phyloP scores from a whole-genome alignment of 768 basidiomycete genomes.

The Kwoniella shandongensis region DNA sequence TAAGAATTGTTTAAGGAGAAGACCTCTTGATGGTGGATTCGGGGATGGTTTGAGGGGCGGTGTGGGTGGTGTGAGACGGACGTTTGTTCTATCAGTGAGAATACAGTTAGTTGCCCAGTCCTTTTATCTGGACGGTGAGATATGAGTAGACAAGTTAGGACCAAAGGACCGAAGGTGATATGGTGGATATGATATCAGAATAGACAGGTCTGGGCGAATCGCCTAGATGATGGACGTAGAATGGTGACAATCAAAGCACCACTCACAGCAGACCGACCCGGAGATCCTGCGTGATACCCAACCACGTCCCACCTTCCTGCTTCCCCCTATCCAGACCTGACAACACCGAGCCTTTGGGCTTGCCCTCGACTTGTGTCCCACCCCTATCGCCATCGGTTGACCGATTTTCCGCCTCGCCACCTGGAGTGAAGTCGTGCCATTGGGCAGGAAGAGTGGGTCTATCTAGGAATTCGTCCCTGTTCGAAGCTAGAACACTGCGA shows the following conservation, averaged over 20 bases:
- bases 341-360: constrained; percentile 5
- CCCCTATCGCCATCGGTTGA: neutral
- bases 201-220: too few species aligned
- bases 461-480: constrained; percentile 54
- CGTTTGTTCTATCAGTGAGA: constrained; percentile 36
- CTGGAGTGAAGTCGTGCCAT: constrained; percentile 44
- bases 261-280: constrained; percentile 43
- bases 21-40: constrained; percentile 46
- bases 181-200: too few species aligned
- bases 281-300: constrained; percentile 49
- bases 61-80: constrained; percentile 26
- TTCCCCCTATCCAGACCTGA: constrained; percentile 14
- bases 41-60: constrained; percentile 13
- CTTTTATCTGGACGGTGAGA: neutral
- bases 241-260: neutral
- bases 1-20: constrained; percentile 47
- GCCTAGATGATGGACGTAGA: neutral
- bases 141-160: too few species aligned
- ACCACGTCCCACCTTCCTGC: constrained; percentile 45
- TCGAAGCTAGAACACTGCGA: constrained; percentile 50
- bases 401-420: neutral
- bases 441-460: constrained; percentile 47
- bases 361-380: neutral
- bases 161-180: too few species aligned
- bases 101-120: neutral